phyloP scores from a whole-genome alignment of 169 alveolate genomes.

The Cryptosporidium sp. region DNA sequence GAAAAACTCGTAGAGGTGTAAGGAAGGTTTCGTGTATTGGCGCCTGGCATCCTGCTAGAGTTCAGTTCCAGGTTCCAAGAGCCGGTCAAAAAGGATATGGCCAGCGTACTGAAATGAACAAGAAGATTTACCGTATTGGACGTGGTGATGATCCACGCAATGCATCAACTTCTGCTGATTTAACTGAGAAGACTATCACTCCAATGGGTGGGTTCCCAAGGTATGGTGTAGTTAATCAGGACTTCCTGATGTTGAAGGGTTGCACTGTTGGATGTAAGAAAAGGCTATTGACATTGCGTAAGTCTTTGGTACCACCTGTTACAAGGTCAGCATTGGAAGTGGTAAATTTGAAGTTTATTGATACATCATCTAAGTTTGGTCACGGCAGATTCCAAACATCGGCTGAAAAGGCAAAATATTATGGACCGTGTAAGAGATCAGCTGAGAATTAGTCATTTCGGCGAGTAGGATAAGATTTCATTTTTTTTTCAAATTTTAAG shows the following conservation, averaged over 20 bases:
- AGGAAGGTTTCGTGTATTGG: slow-evolving; percentile 99
- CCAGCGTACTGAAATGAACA: slow-evolving; percentile 99
- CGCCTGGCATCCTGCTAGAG: slow-evolving; percentile 99
- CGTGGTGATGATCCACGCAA: slow-evolving; percentile 91
- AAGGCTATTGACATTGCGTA: slow-evolving; percentile 96
- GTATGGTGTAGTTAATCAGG: slow-evolving; percentile 98
- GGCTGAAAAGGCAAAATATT: slow-evolving; percentile 97
- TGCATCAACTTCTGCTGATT: slow-evolving; percentile 98
- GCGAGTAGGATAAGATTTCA: background rate
- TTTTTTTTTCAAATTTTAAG: background rate
- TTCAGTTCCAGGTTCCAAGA: slow-evolving; percentile 99
- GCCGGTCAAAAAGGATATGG: slow-evolving; percentile 99
- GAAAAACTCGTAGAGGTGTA: slow-evolving; percentile 99
- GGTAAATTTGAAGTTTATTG: slow-evolving; percentile 98
- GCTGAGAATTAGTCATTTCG: slow-evolving; percentile 3
- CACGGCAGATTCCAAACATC: slow-evolving; percentile 99
- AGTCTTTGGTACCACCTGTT: slow-evolving; percentile 95
- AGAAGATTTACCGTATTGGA: slow-evolving; percentile 99
- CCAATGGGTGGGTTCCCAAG: slow-evolving; percentile 99
- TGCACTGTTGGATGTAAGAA: slow-evolving; percentile 98
- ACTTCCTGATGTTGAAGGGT: slow-evolving; percentile 98
- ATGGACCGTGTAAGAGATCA: slow-evolving; percentile 93
- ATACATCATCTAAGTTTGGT: slow-evolving; percentile 99
- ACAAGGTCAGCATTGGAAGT: slow-evolving; percentile 94
- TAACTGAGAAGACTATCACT: slow-evolving; percentile 97